phyloP scores from a whole-genome alignment of 2,329 filamentous ascomycete species.

The Diaporthe aspalathi region DNA sequence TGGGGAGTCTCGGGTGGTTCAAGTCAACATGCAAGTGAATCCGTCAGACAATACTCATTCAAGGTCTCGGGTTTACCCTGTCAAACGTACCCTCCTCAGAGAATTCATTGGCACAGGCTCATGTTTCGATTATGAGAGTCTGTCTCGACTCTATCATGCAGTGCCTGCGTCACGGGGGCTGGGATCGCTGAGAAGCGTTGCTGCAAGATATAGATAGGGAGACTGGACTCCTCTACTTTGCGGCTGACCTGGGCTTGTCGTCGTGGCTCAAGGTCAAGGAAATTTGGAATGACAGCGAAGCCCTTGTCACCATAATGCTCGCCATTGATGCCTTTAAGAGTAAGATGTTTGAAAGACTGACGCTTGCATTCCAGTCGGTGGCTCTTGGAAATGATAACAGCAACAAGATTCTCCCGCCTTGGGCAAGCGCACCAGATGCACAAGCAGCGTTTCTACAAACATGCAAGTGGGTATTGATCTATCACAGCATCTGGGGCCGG shows the following conservation, averaged over 20 bases:
- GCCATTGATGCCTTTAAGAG: not conserved
- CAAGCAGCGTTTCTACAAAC: no score
- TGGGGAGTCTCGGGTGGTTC: not conserved
- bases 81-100: not conserved
- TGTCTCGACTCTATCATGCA: not conserved
- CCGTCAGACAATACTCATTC: not conserved
- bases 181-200: not conserved
- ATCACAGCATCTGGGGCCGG: no score
- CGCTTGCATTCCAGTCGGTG: no score
- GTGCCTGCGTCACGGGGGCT: not conserved
- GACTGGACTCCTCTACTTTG: not conserved
- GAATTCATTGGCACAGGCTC: not conserved
- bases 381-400: no score
- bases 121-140: not conserved
- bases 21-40: constrained; percentile 7
- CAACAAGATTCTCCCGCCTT: no score
- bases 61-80: not conserved
- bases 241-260: not conserved
- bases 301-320: not conserved
- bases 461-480: no score
- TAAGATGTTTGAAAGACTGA: not conserved
- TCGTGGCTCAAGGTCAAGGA: not conserved
- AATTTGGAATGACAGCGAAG: not conserved
- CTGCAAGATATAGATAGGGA: not conserved
- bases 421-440: no score